A percentile compares a stretch with the other conserved stretches of the same genome.
phyloP scores from a whole-genome alignment of 306 rosid genomes.

The Senna siamea region DNA sequence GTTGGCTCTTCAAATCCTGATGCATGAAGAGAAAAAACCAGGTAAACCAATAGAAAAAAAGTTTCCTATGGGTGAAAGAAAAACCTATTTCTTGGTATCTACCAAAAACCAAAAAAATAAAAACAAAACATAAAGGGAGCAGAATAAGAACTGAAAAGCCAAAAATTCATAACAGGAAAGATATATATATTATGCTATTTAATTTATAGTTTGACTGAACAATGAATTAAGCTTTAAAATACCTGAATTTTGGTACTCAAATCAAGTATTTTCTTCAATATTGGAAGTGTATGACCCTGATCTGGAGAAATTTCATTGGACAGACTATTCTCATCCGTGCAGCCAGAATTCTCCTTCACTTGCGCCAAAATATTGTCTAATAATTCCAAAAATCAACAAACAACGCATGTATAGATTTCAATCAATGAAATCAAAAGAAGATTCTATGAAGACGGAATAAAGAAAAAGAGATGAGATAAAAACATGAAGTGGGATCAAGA shows the following conservation, averaged over 20 bases:
- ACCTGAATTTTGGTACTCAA: constrained; percentile 76
- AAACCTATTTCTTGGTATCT: neutral
- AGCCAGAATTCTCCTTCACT: constrained; percentile 45
- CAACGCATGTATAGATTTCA: neutral
- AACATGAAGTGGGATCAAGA: neutral
- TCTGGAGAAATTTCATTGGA: constrained; percentile 64
- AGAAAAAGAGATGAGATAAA: neutral
- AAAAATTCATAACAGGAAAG: neutral
- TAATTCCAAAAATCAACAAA: neutral
- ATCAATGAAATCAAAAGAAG: neutral
- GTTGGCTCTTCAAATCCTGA: constrained; percentile 82
- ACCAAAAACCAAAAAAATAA: neutral
- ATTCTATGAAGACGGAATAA: neutral
- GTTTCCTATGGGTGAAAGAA: neutral
- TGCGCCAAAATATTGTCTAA: constrained; percentile 44
- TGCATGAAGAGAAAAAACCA: constrained; percentile 22
- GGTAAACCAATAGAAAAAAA: constrained; percentile 20
- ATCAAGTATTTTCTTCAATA: constrained; percentile 67
- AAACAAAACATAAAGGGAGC: neutral
- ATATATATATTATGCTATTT: neutral
- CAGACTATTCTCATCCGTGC: constrained; percentile 48
- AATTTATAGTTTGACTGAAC: neutral
- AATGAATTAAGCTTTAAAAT: neutral
- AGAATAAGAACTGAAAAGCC: neutral
- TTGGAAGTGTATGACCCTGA: constrained; percentile 75